A percentile compares a stretch with the other conserved stretches of the same genome.
Conservation (phyloP, 2,329 filamentous ascomycete species). For the Colletotrichum tropicicola region DNA sequence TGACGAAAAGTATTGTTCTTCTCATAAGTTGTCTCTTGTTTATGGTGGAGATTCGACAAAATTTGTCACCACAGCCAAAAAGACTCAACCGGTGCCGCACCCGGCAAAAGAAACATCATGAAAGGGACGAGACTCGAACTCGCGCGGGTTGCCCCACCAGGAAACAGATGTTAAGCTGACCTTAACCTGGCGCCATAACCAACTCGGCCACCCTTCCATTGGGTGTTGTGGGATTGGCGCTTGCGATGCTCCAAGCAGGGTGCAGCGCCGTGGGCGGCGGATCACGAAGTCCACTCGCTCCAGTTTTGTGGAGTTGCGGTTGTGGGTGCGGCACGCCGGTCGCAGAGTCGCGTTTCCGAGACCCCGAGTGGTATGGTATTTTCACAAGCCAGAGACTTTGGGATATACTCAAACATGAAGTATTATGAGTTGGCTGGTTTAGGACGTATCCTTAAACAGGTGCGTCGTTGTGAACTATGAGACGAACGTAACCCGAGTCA, state of each 20-base stretch:
- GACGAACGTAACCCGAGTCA: too few species aligned
- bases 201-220: constrained; percentile 13
- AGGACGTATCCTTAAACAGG: too few species aligned
- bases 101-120: background rate
- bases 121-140: constrained; percentile 16
- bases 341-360: too few species aligned
- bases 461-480: too few species aligned
- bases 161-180: constrained; percentile 10
- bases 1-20: background rate
- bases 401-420: too few species aligned
- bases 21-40: background rate
- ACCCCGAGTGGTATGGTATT: too few species aligned
- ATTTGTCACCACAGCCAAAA: too few species aligned
- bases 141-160: constrained; percentile 14
- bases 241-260: background rate
- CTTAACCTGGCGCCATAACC: constrained; percentile 17
- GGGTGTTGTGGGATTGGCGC: rapidly evolving
- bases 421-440: too few species aligned
- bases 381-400: too few species aligned
- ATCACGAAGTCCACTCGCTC: background rate
- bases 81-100: too few species aligned
- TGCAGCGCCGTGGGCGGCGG: background rate
- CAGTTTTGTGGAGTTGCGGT: background rate
- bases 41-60: too few species aligned
- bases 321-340: too few species aligned